Conservation (phyloP, 2,329 filamentous ascomycete species). For the Nigrospora osmanthi region DNA sequence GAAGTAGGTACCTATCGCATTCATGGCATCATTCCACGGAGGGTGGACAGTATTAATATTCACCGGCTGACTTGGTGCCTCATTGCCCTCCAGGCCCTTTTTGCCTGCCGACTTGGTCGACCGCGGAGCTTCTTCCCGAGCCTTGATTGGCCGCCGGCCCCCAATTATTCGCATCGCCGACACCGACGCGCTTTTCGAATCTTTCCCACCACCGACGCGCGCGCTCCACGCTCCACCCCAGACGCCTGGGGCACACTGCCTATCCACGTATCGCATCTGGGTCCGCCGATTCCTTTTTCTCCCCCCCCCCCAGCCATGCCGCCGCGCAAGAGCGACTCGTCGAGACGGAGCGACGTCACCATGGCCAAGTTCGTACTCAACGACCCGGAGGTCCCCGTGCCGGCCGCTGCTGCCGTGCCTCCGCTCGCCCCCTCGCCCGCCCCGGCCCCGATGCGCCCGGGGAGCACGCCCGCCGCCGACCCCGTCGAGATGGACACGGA, state of each 20-base stretch:
- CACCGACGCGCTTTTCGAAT: not conserved
- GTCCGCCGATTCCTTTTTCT: constrained; percentile 1
- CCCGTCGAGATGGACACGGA: constrained; percentile 23
- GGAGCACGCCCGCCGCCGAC: not conserved
- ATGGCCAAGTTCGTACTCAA: constrained; percentile 37
- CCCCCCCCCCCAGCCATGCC: constrained; percentile 34
- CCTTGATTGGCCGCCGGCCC: not conserved
- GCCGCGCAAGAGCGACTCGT: constrained; percentile 47
- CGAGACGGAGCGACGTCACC: constrained; percentile 36
- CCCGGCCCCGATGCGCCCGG: not conserved
- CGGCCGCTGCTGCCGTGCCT: constrained; percentile 20
- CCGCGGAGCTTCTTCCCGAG: too few species aligned
- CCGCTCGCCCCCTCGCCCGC: constrained; percentile 6
- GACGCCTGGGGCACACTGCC: too few species aligned
- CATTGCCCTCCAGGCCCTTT: too few species aligned
- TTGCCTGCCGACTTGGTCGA: too few species aligned
- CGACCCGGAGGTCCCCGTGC: not conserved
- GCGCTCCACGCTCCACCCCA: too few species aligned
- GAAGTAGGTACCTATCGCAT: too few species aligned
- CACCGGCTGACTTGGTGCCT: too few species aligned
- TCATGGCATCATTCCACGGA: too few species aligned
- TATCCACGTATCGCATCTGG: not conserved
- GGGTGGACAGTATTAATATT: too few species aligned
- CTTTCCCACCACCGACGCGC: not conserved
- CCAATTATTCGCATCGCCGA: too few species aligned